Evolutionary conservation across 257 asterid genomes (phyloP).

Genomic region (Capsicum baccatum): DNA sequence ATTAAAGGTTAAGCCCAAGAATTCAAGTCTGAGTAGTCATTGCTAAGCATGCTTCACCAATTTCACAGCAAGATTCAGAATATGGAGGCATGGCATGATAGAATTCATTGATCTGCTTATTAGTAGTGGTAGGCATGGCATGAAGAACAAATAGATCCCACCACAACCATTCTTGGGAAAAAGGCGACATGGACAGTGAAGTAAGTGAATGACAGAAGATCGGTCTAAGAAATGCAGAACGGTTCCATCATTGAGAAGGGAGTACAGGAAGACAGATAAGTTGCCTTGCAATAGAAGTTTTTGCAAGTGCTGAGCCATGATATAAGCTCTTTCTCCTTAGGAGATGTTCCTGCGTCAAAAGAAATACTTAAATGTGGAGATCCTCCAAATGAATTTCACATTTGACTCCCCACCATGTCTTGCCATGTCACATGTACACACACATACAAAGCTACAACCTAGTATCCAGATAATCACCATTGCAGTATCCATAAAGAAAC

Average conservation of each 20-base stretch:
- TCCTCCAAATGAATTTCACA: constrained; percentile 42
- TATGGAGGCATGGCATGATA: constrained; percentile 82
- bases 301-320: constrained; percentile 70
- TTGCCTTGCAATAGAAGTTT: constrained; percentile 70
- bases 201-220: constrained; percentile 53
- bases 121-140: constrained; percentile 71
- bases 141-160: constrained; percentile 67
- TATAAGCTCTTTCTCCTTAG: constrained; percentile 68
- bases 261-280: constrained; percentile 72
- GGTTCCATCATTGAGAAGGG: constrained; percentile 64
- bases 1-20: constrained; percentile 60
- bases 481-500: neutral
- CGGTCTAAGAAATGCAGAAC: constrained; percentile 62
- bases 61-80: constrained; percentile 75
- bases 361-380: constrained; percentile 66
- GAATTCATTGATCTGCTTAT: constrained; percentile 69
- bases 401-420: constrained; percentile 20
- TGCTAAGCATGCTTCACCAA: constrained; percentile 87
- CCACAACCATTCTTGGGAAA: constrained; percentile 61
- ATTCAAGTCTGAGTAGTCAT: constrained; percentile 63
- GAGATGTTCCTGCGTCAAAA: constrained; percentile 87
- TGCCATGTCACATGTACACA: neutral
- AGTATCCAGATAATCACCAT: neutral
- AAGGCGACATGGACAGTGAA: constrained; percentile 64
- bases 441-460: neutral